A percentile compares a stretch with the other conserved stretches of the same genome.
These are phyloP conservation scores for Syzygium jambos DNA, from an alignment of 345 rosid genomes.

Conservation along the genomic window DNA sequence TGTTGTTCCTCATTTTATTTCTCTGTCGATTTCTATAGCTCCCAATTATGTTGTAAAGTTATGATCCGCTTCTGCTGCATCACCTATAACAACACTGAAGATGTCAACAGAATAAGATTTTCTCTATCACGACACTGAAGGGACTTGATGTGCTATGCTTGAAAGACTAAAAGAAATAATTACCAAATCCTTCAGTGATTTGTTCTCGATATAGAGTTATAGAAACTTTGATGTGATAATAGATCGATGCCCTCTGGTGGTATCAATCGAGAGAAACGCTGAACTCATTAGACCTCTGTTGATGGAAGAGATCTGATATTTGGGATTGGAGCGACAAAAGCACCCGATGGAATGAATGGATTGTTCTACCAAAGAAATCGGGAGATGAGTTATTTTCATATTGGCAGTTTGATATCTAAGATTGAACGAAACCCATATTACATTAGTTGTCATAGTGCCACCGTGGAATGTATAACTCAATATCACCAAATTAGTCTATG, in stretches of 20 bases:
- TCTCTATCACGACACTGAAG: not conserved
- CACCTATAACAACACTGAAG: too few species aligned
- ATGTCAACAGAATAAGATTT: not conserved
- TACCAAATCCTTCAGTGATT: not conserved
- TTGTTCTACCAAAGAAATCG: not conserved
- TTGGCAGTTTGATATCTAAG: not conserved
- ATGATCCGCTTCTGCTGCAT: too few species aligned
- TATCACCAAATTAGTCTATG: not conserved
- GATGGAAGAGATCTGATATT: not conserved
- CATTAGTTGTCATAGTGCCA: not conserved
- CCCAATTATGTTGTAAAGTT: too few species aligned
- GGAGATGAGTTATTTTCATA: accelerated
- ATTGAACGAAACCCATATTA: not conserved
- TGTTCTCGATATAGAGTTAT: not conserved
- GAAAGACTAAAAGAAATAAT: not conserved
- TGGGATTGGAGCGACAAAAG: not conserved
- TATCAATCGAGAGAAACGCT: not conserved
- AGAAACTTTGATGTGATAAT: too few species aligned
- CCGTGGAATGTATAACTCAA: not conserved
- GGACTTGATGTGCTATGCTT: not conserved
- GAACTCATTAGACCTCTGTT: not conserved
- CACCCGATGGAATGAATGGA: not conserved
- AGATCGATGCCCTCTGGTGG: not conserved
- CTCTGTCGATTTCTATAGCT: too few species aligned
- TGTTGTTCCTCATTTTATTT: too few species aligned